Base-by-base conservation (phyloP, 2,329 filamentous ascomycete genomes). In the Colletotrichum trifolii region DNA sequence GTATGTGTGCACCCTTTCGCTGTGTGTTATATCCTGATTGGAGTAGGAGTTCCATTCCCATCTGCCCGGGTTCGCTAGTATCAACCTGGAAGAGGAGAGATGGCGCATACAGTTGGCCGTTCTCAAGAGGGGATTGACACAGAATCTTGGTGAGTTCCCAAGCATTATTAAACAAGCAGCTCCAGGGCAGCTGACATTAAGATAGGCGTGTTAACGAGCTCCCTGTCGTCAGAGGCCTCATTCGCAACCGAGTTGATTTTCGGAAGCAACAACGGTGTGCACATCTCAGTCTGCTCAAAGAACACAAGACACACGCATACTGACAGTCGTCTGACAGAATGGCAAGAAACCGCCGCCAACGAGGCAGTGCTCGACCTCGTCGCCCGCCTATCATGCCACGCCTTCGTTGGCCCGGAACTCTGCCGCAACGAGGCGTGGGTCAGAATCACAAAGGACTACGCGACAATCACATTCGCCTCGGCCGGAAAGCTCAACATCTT, bases 391-490 rank as follows among this genome's bases (percentile, higher is more conserved):
- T 83, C 83, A 0, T 81, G 83, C 3, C 75, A 81, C 8, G 77
- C 84, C 4, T 85, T 85, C 67, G 71, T 85, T 3, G 83, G 83
- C 4, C 68, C 72, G 4, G 72, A 75, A 3, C 70, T 84, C 11
- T 83, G 81, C 70, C 80, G 80, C 5, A 77, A 85, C 67, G 70
- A 78, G 38, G 73, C 77, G 43, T 86, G 83, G 83, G 75, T 85
- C 17, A 72, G 78, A 1, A 77, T 83, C 57, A 71, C 78, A 54
- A 73, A 81, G 70, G 71, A 75, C 17, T 83, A 81, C 68, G 79
- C 79, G 8, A 59, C 78, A 9, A 73, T 80, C 66, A 69, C 71
- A 49, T 76, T 83, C 70, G 50, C 70, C 56, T 71, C 75, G 47
- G 67, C 77, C 55, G 40, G 75, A 60, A 53, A 76, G 15, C 75